Evolutionary conservation across 106 monocot species (phyloP).

Genomic region (Vanilla planifolia): DNA sequence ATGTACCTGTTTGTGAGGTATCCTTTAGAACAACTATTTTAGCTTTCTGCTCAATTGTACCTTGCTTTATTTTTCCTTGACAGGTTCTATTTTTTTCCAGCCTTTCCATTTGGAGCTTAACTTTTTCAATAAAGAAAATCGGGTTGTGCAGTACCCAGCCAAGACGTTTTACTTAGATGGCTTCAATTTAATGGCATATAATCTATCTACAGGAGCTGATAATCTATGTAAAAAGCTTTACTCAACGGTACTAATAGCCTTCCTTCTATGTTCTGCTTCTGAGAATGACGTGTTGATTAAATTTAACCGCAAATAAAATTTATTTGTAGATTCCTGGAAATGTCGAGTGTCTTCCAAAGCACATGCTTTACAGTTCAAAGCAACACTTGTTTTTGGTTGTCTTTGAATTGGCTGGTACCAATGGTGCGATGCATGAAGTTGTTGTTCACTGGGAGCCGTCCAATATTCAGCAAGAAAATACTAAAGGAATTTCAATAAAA

Average conservation of each 20-base stretch:
- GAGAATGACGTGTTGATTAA: background rate
- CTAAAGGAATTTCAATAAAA: conserved; percentile 77
- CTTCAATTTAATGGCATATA: conserved; percentile 92
- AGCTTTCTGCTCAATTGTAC: background rate
- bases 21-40: background rate
- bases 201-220: conserved; percentile 74
- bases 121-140: conserved; percentile 90
- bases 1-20: conserved; percentile 96
- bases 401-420: conserved; percentile 62
- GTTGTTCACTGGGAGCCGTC: conserved; percentile 95
- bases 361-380: conserved; percentile 88
- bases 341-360: conserved; percentile 79
- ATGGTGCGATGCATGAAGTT: conserved; percentile 71
- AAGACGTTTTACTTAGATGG: conserved; percentile 94
- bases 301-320: conserved; percentile 6
- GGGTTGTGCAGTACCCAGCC: conserved; percentile 83
- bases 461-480: conserved; percentile 61
- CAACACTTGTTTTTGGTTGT: conserved; percentile 86
- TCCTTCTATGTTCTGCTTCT: background rate
- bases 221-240: conserved; percentile 92
- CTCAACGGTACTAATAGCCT: conserved; percentile 42
- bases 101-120: conserved; percentile 95
- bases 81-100: conserved; percentile 31
- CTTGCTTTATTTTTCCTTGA: conserved; percentile 8
- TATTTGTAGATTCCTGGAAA: conserved; percentile 69